Base-by-base conservation (phyloP, 192 early-diverging fungal species). In the Backusella mclennaniae region DNA sequence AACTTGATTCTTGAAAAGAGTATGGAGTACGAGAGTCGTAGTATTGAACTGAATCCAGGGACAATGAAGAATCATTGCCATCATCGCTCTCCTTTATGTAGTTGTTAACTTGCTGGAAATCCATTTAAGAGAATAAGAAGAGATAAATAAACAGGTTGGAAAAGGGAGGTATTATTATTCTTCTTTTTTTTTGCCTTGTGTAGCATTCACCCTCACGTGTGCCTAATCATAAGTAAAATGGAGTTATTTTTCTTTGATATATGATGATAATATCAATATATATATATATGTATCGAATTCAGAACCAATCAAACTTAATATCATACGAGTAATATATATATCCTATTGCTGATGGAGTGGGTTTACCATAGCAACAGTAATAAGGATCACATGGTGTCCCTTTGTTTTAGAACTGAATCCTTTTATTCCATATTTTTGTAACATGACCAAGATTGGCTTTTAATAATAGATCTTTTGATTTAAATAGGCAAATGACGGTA, bases 81-180 rank as follows among this genome's bases (percentile, higher is more conserved):
- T 38, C 68, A 41, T 69, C 68, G 9, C 21, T 41, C n/a, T 36
- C 35, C 9, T 69, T 69, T 39, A 69, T 41, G 6, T 15, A 69
- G 36, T 69, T 69, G 11, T 39, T 69, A 3, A 69, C 68, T 23
- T 69, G 35, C 21, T 69, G 35, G 38, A 69, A 69, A 35, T 69
- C 68, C 68, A 69, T 69, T 3, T 21, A 69, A 69, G 21, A 69
- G n/a, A 38, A 19, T 17, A 35, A n/a, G 12, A 69, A 39, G 35
- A 69, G 36, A 38, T 2, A 39, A 19, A 23, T n/a, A 35, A 67
- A 67, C 19, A 35, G 35, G 66, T 35, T 29, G n/a, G 9, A 59
- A 17, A 56, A 26, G 19, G 5, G 23, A 9, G 23, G 9, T 26
- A 3, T 26, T 23, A 26, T 12, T 59, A 59, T 59, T 59, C 0